Conservation (phyloP, 441 rosid genomes). For the Syzygium syzygioides region DNA sequence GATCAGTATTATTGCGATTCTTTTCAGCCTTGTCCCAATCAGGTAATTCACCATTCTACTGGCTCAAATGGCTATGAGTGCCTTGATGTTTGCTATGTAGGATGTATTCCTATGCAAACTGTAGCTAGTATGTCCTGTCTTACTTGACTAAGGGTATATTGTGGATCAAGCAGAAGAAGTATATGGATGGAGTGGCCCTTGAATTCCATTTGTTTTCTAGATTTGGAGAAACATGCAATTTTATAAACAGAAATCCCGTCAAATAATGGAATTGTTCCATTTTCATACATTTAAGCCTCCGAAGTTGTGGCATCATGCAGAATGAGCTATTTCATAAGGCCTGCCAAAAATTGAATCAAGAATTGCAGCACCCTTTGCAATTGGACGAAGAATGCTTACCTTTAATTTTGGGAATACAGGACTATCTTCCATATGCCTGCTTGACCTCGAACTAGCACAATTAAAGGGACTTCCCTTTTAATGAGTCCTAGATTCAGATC, state of each 20-base stretch:
- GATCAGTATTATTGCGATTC: slow-evolving; percentile 93
- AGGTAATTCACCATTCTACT: slow-evolving; percentile 35
- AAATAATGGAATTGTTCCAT: background rate
- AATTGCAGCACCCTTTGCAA: background rate
- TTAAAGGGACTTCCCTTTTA: background rate
- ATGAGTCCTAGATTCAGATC: background rate
- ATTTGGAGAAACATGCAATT: background rate
- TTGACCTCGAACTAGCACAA: background rate
- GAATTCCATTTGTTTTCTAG: background rate
- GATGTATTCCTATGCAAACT: background rate
- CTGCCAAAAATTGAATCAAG: background rate
- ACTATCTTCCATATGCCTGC: background rate
- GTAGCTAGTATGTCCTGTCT: background rate
- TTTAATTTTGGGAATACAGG: background rate
- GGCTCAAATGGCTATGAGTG: background rate
- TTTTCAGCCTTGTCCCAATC: slow-evolving; percentile 57
- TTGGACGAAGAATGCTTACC: background rate
- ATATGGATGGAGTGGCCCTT: background rate
- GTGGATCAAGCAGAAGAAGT: background rate
- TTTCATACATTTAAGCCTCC: background rate
- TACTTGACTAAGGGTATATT: background rate
- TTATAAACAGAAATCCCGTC: background rate
- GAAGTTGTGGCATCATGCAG: background rate
- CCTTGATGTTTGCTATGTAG: background rate
- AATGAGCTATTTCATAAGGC: background rate